Conservation (phyloP, 257 asterid species). For the Solanum okadae region DNA sequence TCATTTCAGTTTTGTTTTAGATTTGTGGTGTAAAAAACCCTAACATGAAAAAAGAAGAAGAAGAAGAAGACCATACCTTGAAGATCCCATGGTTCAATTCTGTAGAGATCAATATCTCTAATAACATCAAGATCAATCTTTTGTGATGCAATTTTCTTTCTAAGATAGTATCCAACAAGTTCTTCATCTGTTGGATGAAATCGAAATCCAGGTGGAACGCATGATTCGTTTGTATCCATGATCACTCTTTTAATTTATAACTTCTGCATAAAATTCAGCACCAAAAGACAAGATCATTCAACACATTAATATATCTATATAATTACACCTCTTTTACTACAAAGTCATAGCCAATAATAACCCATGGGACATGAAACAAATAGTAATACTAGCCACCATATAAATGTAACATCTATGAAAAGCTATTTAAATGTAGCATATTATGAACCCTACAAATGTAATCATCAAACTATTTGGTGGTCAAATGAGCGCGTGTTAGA, state of each 20-base stretch:
- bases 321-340: not conserved
- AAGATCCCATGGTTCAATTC: conserved; percentile 81
- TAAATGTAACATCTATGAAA: not conserved
- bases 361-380: not conserved
- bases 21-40: not conserved
- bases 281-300: conserved; percentile 7
- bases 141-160: conserved; percentile 65
- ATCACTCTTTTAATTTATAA: not conserved
- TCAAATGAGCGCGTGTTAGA: conserved; percentile 24
- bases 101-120: conserved; percentile 61
- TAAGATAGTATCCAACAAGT: conserved; percentile 58
- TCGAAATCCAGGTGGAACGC: conserved; percentile 77
- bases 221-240: conserved; percentile 38
- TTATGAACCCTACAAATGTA: conserved; percentile 37
- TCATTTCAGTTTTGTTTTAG: not conserved
- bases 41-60: not conserved
- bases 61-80: conserved; percentile 28
- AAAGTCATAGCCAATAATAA: conserved; percentile 10
- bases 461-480: conserved; percentile 54
- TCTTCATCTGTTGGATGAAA: conserved; percentile 75
- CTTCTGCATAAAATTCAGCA: conserved; percentile 42
- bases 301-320: not conserved
- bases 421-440: not conserved
- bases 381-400: not conserved
- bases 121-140: conserved; percentile 72